Evolutionary conservation across 495 filamentous ascomycete genomes (phyloP).

Genomic region (Acidomyces sp.): DNA sequence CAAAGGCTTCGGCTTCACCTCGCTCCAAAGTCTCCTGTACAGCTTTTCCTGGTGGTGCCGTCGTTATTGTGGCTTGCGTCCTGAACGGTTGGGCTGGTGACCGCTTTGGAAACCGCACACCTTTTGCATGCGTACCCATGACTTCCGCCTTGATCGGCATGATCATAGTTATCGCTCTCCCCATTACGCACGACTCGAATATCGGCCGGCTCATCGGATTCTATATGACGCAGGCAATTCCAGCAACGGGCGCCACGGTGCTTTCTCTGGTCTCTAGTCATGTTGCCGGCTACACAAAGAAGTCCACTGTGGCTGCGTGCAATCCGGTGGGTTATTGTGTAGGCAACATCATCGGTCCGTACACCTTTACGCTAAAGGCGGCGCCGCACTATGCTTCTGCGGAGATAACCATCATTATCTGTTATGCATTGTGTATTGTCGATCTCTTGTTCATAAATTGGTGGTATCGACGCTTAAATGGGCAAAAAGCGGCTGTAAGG

Average conservation of each 20-base stretch:
- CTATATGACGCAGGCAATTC: no score
- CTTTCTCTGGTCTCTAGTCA: conserved; percentile 31
- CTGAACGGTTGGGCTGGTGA: no score
- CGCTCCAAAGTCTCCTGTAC: conserved; percentile 40
- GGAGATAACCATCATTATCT: conserved; percentile 46
- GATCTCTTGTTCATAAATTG: conserved; percentile 34
- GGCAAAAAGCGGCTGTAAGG: no score
- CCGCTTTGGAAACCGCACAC: no score
- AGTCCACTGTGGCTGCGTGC: conserved; percentile 38
- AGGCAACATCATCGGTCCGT: conserved; percentile 27
- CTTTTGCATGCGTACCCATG: no score
- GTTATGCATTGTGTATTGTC: conserved; percentile 37
- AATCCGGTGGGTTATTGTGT: conserved; percentile 42
- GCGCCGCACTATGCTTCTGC: conserved; percentile 40
- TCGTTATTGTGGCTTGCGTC: conserved; percentile 28
- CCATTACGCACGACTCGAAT: no score
- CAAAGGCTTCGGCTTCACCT: conserved; percentile 41
- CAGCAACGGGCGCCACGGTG: no score
- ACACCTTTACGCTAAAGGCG: conserved; percentile 38
- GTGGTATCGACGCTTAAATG: no score
- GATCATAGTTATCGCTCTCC: no score
- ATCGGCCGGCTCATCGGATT: no score
- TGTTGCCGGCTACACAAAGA: conserved; percentile 45
- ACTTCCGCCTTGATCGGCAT: no score
- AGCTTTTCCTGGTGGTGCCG: conserved; percentile 34